These are phyloP conservation scores for Xanthoconium purpureum DNA, from an alignment of 768 basidiomycete genomes.

Conservation along the genomic window DNA sequence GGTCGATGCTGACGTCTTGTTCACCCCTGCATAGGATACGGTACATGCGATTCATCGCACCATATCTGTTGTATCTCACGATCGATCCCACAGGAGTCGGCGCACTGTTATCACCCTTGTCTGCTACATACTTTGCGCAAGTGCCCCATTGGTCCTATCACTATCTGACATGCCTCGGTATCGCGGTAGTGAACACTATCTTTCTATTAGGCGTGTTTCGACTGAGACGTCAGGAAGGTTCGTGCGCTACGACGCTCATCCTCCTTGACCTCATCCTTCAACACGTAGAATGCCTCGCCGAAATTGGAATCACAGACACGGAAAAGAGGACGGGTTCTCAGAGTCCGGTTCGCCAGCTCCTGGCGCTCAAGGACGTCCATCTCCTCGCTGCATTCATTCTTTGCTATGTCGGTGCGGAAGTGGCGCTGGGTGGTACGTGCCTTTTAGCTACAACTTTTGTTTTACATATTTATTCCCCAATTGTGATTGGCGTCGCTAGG, in stretches of 20 bases:
- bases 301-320: conserved; percentile 1
- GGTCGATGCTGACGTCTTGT: conserved; percentile 6
- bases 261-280: not conserved
- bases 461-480: no score
- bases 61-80: not conserved
- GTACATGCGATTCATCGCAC: not conserved
- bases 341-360: not conserved
- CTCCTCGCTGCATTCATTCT: not conserved
- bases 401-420: conserved; percentile 1
- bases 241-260: not conserved
- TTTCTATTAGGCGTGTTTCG: not conserved
- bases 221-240: not conserved
- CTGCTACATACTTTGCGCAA: not conserved
- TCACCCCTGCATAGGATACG: not conserved
- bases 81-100: not conserved
- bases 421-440: not conserved
- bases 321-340: not conserved
- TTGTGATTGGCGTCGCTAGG: not conserved
- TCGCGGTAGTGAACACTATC: not conserved
- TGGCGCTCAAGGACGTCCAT: not conserved
- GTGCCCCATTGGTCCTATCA: conserved; percentile 1
- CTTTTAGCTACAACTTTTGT: no score
- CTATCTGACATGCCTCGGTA: not conserved
- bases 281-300: not conserved
- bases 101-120: not conserved